Evolutionary conservation across 805 yeast species (phyloP).

Genomic region (Barnettozyma californica): DNA sequence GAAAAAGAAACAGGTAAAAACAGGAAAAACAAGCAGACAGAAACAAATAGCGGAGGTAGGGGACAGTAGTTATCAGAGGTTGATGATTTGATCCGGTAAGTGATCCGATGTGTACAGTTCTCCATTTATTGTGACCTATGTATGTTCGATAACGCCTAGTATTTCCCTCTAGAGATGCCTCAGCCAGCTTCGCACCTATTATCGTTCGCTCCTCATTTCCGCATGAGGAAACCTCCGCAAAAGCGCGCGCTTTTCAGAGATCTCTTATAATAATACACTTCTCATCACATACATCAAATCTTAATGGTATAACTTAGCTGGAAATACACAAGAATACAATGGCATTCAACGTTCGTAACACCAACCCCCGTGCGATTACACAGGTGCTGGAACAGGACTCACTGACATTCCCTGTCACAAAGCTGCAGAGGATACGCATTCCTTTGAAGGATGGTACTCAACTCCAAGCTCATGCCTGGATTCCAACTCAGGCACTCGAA

Average conservation of each 20-base stretch:
- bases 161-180: background rate
- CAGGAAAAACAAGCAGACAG: too few relatives aligned
- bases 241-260: background rate
- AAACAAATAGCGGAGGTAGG: too few relatives aligned
- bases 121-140: too few relatives aligned
- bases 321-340: constrained; percentile 21
- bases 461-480: constrained; percentile 40
- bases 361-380: constrained; percentile 24
- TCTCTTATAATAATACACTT: background rate
- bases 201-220: background rate
- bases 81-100: too few relatives aligned
- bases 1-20: too few relatives aligned
- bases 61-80: too few relatives aligned
- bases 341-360: constrained; percentile 40
- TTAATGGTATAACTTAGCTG: too few relatives aligned
- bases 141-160: background rate
- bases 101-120: too few relatives aligned
- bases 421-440: constrained; percentile 32
- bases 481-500: constrained; percentile 33
- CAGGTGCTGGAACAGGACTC: constrained; percentile 21
- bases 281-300: too few relatives aligned
- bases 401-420: constrained; percentile 28
- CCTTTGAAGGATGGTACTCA: constrained; percentile 35
- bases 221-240: background rate
- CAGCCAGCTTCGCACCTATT: background rate